phyloP scores from a whole-genome alignment of 106 monocot genomes.

The Dioscorea alata region DNA sequence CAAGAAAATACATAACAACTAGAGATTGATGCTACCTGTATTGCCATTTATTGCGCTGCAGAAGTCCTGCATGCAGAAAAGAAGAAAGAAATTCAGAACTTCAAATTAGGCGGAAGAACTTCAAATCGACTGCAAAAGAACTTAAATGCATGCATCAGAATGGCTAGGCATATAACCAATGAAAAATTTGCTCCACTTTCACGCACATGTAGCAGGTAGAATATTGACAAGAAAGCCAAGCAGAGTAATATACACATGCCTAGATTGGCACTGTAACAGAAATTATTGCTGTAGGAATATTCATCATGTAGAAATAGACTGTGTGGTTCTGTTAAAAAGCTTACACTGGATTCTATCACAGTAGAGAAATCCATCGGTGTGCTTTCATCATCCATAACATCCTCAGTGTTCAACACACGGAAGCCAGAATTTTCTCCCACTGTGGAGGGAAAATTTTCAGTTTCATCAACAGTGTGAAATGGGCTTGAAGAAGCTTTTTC shows the following conservation, averaged over 20 bases:
- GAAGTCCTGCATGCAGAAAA: slow-evolving; percentile 52
- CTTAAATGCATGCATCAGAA: no score
- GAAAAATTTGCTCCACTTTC: no score
- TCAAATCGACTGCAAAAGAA: no score
- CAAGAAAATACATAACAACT: no score
- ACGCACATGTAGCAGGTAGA: no score
- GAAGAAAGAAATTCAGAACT: slow-evolving; percentile 1
- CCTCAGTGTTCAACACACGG: slow-evolving; percentile 28
- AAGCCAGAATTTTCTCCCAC: slow-evolving; percentile 46
- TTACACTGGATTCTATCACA: slow-evolving; percentile 66
- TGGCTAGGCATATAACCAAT: no score
- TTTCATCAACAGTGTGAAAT: slow-evolving; percentile 8
- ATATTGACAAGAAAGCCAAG: no score
- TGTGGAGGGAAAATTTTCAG: slow-evolving; percentile 37
- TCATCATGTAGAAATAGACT: no score
- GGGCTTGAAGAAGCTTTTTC: neutral
- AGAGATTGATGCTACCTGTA: slow-evolving; percentile 46
- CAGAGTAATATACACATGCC: no score
- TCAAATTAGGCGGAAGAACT: no score
- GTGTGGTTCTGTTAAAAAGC: slow-evolving; percentile 3
- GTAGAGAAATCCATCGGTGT: slow-evolving; percentile 23
- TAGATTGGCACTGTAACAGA: no score
- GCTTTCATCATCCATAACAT: slow-evolving; percentile 33
- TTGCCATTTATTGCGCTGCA: slow-evolving; percentile 61
- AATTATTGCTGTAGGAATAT: no score